Percentiles rank a stretch among this genome's conserved stretches.
Conservation (phyloP, 306 rosid species). For the Rosa rugosa region DNA sequence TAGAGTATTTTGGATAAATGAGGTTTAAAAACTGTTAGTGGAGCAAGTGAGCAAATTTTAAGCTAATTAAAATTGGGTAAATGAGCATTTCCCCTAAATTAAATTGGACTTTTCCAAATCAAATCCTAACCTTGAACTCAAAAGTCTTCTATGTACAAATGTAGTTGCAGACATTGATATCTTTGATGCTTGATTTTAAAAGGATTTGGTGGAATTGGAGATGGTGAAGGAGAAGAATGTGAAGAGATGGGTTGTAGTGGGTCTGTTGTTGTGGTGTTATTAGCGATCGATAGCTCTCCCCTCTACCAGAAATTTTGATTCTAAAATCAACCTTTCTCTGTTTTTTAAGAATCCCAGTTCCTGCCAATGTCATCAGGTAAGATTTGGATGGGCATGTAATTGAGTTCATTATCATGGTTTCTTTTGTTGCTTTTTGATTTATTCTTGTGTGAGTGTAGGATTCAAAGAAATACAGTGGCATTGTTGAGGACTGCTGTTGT, state of each 20-base stretch:
- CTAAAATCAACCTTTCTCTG: not conserved
- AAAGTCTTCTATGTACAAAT: too few species aligned
- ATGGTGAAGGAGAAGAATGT: conserved; percentile 6
- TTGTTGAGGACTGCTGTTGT: conserved; percentile 73
- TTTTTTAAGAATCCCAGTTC: conserved; percentile 18
- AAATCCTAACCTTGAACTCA: too few species aligned
- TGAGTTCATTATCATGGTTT: not conserved
- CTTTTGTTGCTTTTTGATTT: not conserved
- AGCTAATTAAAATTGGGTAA: too few species aligned
- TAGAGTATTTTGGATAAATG: too few species aligned
- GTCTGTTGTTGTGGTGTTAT: conserved; percentile 3
- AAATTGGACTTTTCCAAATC: too few species aligned
- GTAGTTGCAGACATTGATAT: not conserved
- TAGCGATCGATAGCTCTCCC: conserved; percentile 5
- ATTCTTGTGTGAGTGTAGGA: conserved; percentile 31
- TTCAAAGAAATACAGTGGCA: conserved; percentile 51
- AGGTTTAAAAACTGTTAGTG: too few species aligned
- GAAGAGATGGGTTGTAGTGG: not conserved
- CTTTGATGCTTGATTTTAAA: not conserved
- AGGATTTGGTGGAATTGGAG: not conserved
- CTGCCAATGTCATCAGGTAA: conserved; percentile 19
- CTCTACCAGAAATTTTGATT: too few species aligned
- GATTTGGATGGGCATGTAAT: not conserved
- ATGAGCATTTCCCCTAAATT: too few species aligned
- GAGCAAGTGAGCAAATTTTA: too few species aligned